Conservation (phyloP, 352 stramenopile genomes). For the Globisporangium cylindrosporum region DNA sequence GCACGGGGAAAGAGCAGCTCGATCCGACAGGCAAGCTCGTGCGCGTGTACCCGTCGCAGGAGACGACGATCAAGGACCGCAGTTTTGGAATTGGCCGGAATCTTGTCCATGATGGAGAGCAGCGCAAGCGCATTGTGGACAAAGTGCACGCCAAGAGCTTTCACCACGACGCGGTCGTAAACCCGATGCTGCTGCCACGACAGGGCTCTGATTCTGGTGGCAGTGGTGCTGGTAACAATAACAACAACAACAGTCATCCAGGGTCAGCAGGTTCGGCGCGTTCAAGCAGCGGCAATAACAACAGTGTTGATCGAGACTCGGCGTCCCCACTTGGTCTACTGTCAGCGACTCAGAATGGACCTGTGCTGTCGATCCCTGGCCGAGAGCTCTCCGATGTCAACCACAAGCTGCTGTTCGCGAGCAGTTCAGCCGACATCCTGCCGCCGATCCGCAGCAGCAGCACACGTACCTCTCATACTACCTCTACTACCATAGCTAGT, state of each 20-base stretch:
- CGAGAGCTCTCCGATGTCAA: slow-evolving; percentile 33
- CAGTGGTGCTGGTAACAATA: not conserved
- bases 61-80: slow-evolving; percentile 65
- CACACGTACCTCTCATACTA: not conserved
- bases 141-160: slow-evolving; percentile 40
- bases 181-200: slow-evolving; percentile 29
- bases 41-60: slow-evolving; percentile 66
- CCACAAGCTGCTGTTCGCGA: slow-evolving; percentile 21
- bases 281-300: slow-evolving; percentile 8
- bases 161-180: slow-evolving; percentile 25
- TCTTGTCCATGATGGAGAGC: slow-evolving; percentile 33
- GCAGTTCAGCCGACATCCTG: slow-evolving; percentile 1
- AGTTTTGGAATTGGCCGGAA: slow-evolving; percentile 69
- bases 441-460: slow-evolving; percentile 2
- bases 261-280: not conserved
- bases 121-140: slow-evolving; percentile 41
- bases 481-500: not conserved
- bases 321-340: not conserved
- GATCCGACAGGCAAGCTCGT: slow-evolving; percentile 61
- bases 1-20: slow-evolving; percentile 54
- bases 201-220: not conserved
- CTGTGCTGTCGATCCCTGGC: slow-evolving; percentile 24
- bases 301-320: slow-evolving; percentile 13
- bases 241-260: slow-evolving; percentile 8
- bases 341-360: not conserved